Percentiles rank a stretch among this genome's conserved stretches.
Evolutionary conservation across 2,329 filamentous ascomycete species (phyloP).

Genomic region (Ilyonectria destructans): DNA sequence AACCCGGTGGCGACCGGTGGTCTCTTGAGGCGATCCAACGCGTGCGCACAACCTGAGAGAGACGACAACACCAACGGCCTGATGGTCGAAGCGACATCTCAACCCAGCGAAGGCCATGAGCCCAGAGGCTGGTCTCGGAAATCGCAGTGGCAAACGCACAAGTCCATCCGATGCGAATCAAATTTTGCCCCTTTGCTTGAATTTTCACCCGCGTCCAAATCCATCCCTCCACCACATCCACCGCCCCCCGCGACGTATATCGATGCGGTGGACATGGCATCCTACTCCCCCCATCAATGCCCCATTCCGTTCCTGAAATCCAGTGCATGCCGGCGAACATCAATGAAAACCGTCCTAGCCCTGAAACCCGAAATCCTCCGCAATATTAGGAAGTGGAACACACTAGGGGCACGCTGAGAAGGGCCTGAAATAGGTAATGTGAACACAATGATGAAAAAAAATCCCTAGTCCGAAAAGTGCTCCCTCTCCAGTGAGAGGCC

Average conservation of each 20-base stretch:
- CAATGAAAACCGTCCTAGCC: slow-evolving; percentile 34
- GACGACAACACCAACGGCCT: slow-evolving; percentile 14
- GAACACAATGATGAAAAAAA: slow-evolving; percentile 52
- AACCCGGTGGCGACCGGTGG: slow-evolving; percentile 28
- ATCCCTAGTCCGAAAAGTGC: slow-evolving; percentile 50
- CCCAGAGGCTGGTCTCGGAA: slow-evolving; percentile 39
- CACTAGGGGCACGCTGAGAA: slow-evolving; percentile 46
- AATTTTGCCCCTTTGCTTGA: slow-evolving; percentile 38
- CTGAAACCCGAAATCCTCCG: slow-evolving; percentile 46
- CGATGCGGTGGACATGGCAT: slow-evolving; percentile 26
- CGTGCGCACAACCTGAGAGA: slow-evolving; percentile 20
- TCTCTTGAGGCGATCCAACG: slow-evolving; percentile 36
- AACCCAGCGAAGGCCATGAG: slow-evolving; percentile 41
- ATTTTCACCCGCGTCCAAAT: slow-evolving; percentile 33
- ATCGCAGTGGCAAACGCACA: slow-evolving; percentile 38
- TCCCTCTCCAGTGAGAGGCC: slow-evolving; percentile 54
- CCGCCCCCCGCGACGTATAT: slow-evolving; percentile 25
- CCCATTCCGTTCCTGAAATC: slow-evolving; percentile 39
- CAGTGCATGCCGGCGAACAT: slow-evolving; percentile 42
- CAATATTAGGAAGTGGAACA: slow-evolving; percentile 52
- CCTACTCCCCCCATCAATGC: slow-evolving; percentile 39
- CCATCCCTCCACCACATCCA: slow-evolving; percentile 15
- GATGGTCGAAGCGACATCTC: slow-evolving; percentile 40
- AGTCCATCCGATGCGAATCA: slow-evolving; percentile 31
- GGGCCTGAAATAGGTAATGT: slow-evolving; percentile 46